phyloP scores from a whole-genome alignment of 1,284 basidiomycete genomes.

The Trametes sp. region DNA sequence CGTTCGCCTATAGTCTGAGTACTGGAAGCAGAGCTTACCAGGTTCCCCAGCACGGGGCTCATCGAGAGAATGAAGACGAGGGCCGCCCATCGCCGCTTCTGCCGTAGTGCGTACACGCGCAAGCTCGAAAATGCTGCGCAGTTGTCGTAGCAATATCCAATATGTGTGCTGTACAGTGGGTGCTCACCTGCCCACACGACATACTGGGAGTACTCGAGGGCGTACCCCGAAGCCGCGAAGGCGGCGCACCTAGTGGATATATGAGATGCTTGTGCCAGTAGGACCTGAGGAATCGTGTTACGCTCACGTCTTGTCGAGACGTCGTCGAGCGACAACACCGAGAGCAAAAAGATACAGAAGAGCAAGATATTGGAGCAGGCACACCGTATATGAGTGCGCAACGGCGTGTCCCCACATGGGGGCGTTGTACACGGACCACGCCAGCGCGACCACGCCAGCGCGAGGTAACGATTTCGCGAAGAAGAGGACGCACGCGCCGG shows the following conservation, averaged over 20 bases:
- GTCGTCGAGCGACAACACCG: too few species aligned
- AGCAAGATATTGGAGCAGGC: too few species aligned
- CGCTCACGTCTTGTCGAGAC: too few species aligned
- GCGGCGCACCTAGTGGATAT: too few species aligned
- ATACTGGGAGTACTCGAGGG: neutral
- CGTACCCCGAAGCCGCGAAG: neutral
- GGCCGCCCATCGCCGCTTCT: neutral
- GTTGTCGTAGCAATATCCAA: neutral
- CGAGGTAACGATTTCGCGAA: constrained; percentile 9
- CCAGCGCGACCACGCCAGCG: neutral
- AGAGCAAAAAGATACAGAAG: too few species aligned
- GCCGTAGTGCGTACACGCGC: neutral
- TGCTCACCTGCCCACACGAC: neutral
- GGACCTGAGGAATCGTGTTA: too few species aligned
- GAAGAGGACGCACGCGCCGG: neutral
- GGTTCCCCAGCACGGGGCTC: neutral
- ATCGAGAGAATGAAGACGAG: neutral
- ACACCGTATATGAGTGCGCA: neutral
- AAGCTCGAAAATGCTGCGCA: neutral
- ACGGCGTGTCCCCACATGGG: neutral
- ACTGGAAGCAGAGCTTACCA: neutral
- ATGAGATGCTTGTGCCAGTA: too few species aligned
- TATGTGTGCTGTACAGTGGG: neutral
- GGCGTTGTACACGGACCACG: neutral
- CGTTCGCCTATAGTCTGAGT: neutral